Evolutionary conservation across 805 yeast species (phyloP).

Genomic region (Sugiyamaella chiloensis): DNA sequence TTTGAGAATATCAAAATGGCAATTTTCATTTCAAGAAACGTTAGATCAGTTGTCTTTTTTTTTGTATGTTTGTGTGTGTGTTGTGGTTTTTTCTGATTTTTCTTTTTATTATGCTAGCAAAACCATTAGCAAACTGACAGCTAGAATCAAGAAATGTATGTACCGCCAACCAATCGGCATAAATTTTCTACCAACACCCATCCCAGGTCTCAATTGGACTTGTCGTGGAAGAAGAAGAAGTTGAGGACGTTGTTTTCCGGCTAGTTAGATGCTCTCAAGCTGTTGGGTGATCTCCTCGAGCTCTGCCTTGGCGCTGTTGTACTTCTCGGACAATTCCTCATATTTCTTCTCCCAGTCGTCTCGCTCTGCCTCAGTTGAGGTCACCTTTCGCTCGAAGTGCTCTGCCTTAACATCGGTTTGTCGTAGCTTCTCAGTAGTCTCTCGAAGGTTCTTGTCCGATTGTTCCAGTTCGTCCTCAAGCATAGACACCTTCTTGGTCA

Average conservation of each 20-base stretch:
- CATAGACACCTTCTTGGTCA: conserved; percentile 82
- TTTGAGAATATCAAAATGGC: too few species aligned
- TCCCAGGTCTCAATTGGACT: too few species aligned
- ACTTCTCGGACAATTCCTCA: conserved; percentile 81
- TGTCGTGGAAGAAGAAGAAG: too few species aligned
- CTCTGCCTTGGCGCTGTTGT: conserved; percentile 83
- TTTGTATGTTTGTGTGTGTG: too few species aligned
- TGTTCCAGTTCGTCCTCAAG: conserved; percentile 90
- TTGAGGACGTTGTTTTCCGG: too few species aligned
- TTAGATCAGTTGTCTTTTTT: too few species aligned
- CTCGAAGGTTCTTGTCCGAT: conserved; percentile 86
- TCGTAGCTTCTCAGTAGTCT: conserved; percentile 89
- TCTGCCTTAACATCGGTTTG: conserved; percentile 95
- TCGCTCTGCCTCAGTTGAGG: conserved; percentile 88
- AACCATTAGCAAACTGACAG: conserved; percentile 1
- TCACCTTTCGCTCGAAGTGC: conserved; percentile 90
- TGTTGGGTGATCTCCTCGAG: conserved; percentile 96
- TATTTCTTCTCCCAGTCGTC: conserved; percentile 85
- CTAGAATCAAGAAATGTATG: conserved; percentile 1
- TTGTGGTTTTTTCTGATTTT: too few species aligned
- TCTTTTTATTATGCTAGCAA: conserved; percentile 2
- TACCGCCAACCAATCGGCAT: neutral
- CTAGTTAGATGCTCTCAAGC: conserved; percentile 58
- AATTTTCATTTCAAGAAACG: too few species aligned
- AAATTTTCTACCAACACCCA: too few species aligned